Conservation (phyloP, 179 eudicot genomes). For the Silene noctiflora region DNA sequence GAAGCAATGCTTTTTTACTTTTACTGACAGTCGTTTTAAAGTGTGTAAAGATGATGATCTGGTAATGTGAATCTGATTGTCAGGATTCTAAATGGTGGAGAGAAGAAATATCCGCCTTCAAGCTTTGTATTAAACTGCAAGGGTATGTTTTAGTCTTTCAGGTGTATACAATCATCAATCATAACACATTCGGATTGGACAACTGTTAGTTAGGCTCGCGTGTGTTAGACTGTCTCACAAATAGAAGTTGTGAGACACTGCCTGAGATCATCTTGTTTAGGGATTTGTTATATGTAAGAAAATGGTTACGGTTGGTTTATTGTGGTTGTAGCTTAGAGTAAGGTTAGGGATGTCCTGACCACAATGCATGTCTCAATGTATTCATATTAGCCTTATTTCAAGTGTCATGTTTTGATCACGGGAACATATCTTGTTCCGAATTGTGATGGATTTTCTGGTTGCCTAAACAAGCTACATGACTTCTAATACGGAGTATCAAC, state of each 20-base stretch:
- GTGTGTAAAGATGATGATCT: background rate
- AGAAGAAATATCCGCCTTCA: constrained; percentile 61
- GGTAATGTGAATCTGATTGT: constrained; percentile 13
- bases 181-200: too few species aligned
- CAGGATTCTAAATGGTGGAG: constrained; percentile 63
- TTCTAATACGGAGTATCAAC: background rate
- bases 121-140: constrained; percentile 74
- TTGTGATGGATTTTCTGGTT: background rate
- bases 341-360: background rate
- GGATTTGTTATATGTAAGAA: too few species aligned
- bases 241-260: background rate
- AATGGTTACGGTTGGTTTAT: background rate
- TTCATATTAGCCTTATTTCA: background rate
- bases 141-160: constrained; percentile 62
- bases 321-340: background rate
- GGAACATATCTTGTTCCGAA: background rate
- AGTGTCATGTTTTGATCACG: background rate
- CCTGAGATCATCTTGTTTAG: background rate
- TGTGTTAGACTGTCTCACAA: background rate
- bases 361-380: background rate
- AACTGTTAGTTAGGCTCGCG: too few species aligned
- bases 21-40: background rate
- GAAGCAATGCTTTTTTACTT: background rate
- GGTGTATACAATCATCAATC: too few species aligned
- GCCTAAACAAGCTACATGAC: background rate